Base-by-base conservation (phyloP, 768 basidiomycete species). In the Naganishia friedmannii region DNA sequence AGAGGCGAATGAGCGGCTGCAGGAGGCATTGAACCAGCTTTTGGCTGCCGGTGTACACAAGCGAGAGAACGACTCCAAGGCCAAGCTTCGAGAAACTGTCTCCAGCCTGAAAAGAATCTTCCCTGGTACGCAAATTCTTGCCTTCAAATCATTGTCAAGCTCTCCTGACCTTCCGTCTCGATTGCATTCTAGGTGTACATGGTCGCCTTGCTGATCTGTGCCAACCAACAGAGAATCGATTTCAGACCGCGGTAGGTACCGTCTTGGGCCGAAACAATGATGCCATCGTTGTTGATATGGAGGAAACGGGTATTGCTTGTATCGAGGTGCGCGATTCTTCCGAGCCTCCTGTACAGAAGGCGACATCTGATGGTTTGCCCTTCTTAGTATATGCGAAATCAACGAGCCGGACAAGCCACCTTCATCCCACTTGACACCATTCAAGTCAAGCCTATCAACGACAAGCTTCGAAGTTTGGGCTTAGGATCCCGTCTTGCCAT, bases 371-470 rank as follows among this genome's bases (percentile, higher is more conserved):
- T 26, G 6, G 19, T 31, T 23, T 51, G n/a, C 48, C n/a, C 58
- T n/a, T 56, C 66, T 1, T 74, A 93, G 90, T 97, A 96, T 80
- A 87, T 99, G 87, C 89, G 93, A 72, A 93, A 90, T 71, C 93
- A 96, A 81, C 90, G 94, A 42, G 88, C 90, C 0, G 96, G 95
- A 0, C 92, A 93, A 82, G 95, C 95, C 15, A 99, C 96, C 0
- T 98, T 98, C 83, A 90, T 99, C 55, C 96, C 96, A 0, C 88
- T 99, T n/a, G 95, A 98, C 79, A 94, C 93, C 10, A 95, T 98
- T 74, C 91, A 93, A 77, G 89, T 90, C 39, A 97, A 95, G 79
- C 88, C 93, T 1, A 85, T 93, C 73, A 93, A 93, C 73, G 96
- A 98, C 82, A 93, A 93, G 79, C 93, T 91, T 82, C 88, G 96